These are phyloP conservation scores for Jacaranda copaia DNA, from an alignment of 257 asterid species.

Conservation along the genomic window DNA sequence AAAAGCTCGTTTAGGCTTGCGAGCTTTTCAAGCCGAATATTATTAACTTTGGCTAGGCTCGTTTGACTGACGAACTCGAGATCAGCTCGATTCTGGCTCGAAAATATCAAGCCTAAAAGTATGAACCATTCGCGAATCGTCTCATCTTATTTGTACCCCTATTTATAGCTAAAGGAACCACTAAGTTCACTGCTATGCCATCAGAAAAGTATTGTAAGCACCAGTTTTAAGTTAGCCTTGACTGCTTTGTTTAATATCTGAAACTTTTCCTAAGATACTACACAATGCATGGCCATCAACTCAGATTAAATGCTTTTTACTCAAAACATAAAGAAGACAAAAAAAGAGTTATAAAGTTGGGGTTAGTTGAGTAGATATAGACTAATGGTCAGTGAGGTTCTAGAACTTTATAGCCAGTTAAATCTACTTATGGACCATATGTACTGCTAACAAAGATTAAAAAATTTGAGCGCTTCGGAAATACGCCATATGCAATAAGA, in stretches of 20 bases:
- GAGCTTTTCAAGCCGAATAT: no score
- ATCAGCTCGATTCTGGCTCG: no score
- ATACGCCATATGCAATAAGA: not conserved
- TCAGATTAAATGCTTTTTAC: not conserved
- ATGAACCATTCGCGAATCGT: no score
- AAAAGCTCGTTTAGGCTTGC: no score
- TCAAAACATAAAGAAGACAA: not conserved
- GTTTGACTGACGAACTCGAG: no score
- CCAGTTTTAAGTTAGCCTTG: not conserved
- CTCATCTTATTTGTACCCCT: no score
- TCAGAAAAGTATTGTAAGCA: conserved; percentile 3
- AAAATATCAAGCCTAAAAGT: no score
- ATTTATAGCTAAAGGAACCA: not conserved
- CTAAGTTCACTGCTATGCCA: not conserved
- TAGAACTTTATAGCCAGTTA: not conserved
- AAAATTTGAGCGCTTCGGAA: not conserved
- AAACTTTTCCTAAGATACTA: not conserved
- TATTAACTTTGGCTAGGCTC: no score
- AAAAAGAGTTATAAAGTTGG: not conserved
- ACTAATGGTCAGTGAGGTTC: not conserved
- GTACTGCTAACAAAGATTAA: not conserved
- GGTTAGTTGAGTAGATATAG: not conserved
- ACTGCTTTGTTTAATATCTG: not conserved
- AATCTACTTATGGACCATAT: not conserved
- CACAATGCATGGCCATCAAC: not conserved